phyloP scores from a whole-genome alignment of 495 filamentous ascomycete species.

The Aspergillus steynii region DNA sequence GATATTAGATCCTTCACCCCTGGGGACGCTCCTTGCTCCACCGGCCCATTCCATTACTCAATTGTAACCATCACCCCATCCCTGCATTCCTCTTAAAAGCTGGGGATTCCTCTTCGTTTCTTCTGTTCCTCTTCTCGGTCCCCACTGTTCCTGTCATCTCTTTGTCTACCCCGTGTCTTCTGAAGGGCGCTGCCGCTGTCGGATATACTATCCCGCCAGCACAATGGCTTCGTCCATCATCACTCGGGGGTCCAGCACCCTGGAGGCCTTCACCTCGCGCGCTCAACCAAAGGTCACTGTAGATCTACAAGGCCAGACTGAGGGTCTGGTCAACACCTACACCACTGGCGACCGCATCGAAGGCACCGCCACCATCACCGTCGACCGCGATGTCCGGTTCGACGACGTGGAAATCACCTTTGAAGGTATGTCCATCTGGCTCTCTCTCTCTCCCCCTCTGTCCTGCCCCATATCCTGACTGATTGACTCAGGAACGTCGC shows the following conservation, averaged over 20 bases:
- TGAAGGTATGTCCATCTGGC: conserved; percentile 53
- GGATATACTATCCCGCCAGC: not conserved
- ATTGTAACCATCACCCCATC: conserved; percentile 14
- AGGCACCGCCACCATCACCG: conserved; percentile 60
- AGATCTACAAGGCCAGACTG: conserved; percentile 31
- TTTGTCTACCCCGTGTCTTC: not conserved
- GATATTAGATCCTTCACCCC: not conserved
- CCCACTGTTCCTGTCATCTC: not conserved
- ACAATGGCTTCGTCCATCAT: conserved; percentile 29
- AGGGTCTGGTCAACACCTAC: conserved; percentile 49
- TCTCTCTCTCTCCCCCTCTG: conserved; percentile 13
- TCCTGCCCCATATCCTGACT: conserved; percentile 15
- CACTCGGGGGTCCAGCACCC: conserved; percentile 27
- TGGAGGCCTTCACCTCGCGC: conserved; percentile 32
- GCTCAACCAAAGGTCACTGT: conserved; percentile 39
- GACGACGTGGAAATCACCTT: conserved; percentile 80
- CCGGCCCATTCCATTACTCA: conserved; percentile 8
- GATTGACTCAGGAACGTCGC: conserved; percentile 41
- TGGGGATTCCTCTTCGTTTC: not conserved
- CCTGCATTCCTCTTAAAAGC: conserved; percentile 10
- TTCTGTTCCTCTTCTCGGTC: not conserved
- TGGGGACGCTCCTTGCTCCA: not conserved
- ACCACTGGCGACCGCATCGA: conserved; percentile 61
- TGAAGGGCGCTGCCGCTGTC: not conserved
- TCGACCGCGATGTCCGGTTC: conserved; percentile 68